These are phyloP conservation scores for Pythium rishiriense DNA, from an alignment of 352 stramenopile genomes.

Conservation along the genomic window DNA sequence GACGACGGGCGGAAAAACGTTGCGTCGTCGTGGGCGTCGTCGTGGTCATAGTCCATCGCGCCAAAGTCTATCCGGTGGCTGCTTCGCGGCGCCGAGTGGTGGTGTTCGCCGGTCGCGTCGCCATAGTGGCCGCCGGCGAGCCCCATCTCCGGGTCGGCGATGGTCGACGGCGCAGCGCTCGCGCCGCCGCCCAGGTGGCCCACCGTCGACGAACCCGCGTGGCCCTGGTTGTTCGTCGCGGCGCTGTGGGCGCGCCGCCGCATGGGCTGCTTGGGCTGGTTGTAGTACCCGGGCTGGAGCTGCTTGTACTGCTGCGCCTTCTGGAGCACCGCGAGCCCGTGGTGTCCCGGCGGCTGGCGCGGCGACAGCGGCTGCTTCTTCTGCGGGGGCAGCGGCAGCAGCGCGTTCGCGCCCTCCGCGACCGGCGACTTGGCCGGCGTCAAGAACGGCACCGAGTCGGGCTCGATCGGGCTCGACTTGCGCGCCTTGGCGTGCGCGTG, in stretches of 20 bases:
- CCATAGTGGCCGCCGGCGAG: slow-evolving; percentile 9
- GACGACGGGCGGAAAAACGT: slow-evolving; percentile 17
- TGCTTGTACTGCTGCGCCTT: slow-evolving; percentile 54
- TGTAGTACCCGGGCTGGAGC: slow-evolving; percentile 46
- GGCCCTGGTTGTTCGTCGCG: slow-evolving; percentile 37
- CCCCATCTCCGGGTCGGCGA: slow-evolving; percentile 27
- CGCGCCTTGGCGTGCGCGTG: slow-evolving; percentile 29
- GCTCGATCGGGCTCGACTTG: slow-evolving; percentile 67
- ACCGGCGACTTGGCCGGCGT: slow-evolving; percentile 45
- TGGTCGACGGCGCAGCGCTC: slow-evolving; percentile 4
- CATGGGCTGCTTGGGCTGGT: slow-evolving; percentile 80
- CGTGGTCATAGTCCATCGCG: slow-evolving; percentile 24
- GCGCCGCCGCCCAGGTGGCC: no score
- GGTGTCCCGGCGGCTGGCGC: slow-evolving; percentile 34
- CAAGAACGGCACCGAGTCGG: slow-evolving; percentile 72
- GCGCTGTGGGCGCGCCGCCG: slow-evolving; percentile 70
- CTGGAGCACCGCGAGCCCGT: slow-evolving; percentile 40
- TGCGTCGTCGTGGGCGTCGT: slow-evolving; percentile 14
- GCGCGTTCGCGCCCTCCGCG: slow-evolving; percentile 1
- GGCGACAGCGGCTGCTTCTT: slow-evolving; percentile 45
- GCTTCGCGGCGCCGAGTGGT: slow-evolving; percentile 20
- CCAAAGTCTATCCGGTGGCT: slow-evolving; percentile 36
- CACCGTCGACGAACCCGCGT: not conserved
- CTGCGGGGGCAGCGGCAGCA: slow-evolving; percentile 39
- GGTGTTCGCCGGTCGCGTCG: not conserved